A percentile compares a stretch with the other conserved stretches of the same genome.
Conservation (phyloP, 1,139 yeast genomes). For the Hemisphaericaspora xylanilytica region DNA sequence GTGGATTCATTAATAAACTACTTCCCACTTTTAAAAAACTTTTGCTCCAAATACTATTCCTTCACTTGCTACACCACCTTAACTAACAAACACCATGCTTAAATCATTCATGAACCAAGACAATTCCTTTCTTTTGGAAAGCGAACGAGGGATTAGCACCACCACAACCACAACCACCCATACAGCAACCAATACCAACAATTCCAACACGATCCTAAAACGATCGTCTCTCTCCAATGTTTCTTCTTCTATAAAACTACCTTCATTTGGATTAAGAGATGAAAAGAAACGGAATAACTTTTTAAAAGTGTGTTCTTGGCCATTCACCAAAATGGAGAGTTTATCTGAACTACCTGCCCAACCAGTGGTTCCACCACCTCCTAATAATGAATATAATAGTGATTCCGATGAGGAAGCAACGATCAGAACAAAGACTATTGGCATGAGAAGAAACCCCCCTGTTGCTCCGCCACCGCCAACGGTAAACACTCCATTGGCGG, state of each 20-base stretch:
- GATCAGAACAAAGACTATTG: slow-evolving; percentile 1
- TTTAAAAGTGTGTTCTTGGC: slow-evolving; percentile 15
- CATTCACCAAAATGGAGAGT: slow-evolving; percentile 12
- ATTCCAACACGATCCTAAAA: slow-evolving; percentile 2
- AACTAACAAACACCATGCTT: slow-evolving; percentile 8
- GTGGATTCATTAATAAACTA: too few species aligned
- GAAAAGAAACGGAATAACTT: slow-evolving; percentile 11
- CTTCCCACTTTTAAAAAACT: too few species aligned
- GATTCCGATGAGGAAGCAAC: slow-evolving; percentile 7
- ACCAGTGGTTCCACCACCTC: neutral
- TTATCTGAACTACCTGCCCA: slow-evolving; percentile 2
- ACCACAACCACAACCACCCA: slow-evolving; percentile 6
- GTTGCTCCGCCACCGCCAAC: neutral
- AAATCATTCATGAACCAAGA: slow-evolving; percentile 11
- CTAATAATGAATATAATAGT: neutral
- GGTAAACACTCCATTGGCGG: slow-evolving; percentile 8
- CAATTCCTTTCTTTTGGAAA: slow-evolving; percentile 11
- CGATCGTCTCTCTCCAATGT: slow-evolving; percentile 3
- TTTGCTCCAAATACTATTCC: too few species aligned
- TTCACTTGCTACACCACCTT: neutral
- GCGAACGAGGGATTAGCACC: slow-evolving; percentile 7
- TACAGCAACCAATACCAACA: slow-evolving; percentile 4
- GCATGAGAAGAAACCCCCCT: slow-evolving; percentile 1
- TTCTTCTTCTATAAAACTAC: slow-evolving; percentile 9
- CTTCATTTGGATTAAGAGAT: slow-evolving; percentile 5